Base-by-base conservation (phyloP, 2,329 filamentous ascomycete species). In the Apiospora pterosperma region DNA sequence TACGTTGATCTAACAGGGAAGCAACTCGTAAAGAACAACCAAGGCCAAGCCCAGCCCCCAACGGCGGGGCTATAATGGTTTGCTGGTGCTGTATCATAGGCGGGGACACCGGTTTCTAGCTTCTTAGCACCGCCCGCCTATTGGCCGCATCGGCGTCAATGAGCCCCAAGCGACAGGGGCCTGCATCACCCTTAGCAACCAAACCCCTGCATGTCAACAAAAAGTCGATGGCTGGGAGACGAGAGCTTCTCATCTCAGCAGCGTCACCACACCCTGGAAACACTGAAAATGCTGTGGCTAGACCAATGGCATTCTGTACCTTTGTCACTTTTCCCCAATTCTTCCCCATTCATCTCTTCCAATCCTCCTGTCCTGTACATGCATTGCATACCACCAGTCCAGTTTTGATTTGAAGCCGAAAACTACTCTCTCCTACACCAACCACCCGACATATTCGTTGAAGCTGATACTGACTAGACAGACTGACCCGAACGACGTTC, bases 181-280 rank as follows among this genome's bases (percentile, higher is more conserved):
- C 36, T 23, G 58, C 34, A 44, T 62, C 60, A n/a, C 28, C 60
- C 60, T 42, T 36, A 48, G 60, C 60, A 62, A 62, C 60, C 38
- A 31, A 10, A 44, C 28, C 60, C 48, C 48, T 34, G 48, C 34
- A 25, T 23, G 28, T 62, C 60, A 62, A 62, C 39, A 62, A 42
- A 61, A 62, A 62, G 28, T 48, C 38, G 60, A 62, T 62, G 60
- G 60, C 60, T 62, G 60, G 60, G 60, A 62, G 60, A 62, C 60
- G 31, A 21, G 41, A 34, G 28, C 60, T 39, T 42, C 25, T 36
- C 38, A 48, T 31, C 39, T n/a, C 38, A 44, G 31, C 31, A 16
- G 38, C 39, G 59, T 61, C 59, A 61, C 59, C 36, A 41, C 59
- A 41, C 34, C 59, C n/a, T 16, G 59, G 36, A 12, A 36, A 36